Evolutionary conservation across 208 protist genomes (phyloP).

Genomic region (Leishmania turanica): DNA sequence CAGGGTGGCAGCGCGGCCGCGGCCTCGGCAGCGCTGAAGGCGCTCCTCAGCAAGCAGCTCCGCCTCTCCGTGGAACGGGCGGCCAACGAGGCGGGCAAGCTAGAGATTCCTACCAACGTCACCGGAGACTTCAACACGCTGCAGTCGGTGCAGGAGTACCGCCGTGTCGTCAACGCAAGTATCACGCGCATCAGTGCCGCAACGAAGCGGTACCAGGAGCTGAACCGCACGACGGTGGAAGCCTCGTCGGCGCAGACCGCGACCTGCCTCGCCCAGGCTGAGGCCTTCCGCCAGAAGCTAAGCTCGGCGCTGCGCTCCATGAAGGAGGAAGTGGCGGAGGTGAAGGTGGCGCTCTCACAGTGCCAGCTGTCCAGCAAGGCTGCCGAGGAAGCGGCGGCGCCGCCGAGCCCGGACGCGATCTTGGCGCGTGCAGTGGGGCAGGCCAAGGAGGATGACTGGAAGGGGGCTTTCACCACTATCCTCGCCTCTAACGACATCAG

Average conservation of each 20-base stretch:
- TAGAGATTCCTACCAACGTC: slow-evolving; percentile 40
- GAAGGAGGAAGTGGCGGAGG: slow-evolving; percentile 54
- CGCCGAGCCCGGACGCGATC: slow-evolving; percentile 68
- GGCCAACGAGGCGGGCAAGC: slow-evolving; percentile 54
- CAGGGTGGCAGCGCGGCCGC: slow-evolving; percentile 55
- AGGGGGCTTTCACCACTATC: slow-evolving; percentile 62
- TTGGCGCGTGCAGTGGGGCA: slow-evolving; percentile 53
- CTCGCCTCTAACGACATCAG: slow-evolving; percentile 76
- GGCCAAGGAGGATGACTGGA: slow-evolving; percentile 74
- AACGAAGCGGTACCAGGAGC: slow-evolving; percentile 37
- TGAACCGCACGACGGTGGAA: slow-evolving; percentile 42
- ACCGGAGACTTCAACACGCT: slow-evolving; percentile 60
- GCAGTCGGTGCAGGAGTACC: slow-evolving; percentile 63
- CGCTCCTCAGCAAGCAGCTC: slow-evolving; percentile 65
- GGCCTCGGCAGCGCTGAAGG: slow-evolving; percentile 59
- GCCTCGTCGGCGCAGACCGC: slow-evolving; percentile 37
- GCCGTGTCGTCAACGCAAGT: slow-evolving; percentile 51
- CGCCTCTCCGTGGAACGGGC: slow-evolving; percentile 72
- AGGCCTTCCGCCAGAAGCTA: slow-evolving; percentile 42
- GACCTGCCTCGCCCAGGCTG: slow-evolving; percentile 31
- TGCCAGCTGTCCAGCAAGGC: slow-evolving; percentile 23
- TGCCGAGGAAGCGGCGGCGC: slow-evolving; percentile 14
- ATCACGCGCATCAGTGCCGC: slow-evolving; percentile 46
- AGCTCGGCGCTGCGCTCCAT: slow-evolving; percentile 43
- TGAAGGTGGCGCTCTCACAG: slow-evolving; percentile 40